Evolutionary conservation across 2,329 filamentous ascomycete species (phyloP).

Genomic region (Zelopaecilomyces penicillatus): DNA sequence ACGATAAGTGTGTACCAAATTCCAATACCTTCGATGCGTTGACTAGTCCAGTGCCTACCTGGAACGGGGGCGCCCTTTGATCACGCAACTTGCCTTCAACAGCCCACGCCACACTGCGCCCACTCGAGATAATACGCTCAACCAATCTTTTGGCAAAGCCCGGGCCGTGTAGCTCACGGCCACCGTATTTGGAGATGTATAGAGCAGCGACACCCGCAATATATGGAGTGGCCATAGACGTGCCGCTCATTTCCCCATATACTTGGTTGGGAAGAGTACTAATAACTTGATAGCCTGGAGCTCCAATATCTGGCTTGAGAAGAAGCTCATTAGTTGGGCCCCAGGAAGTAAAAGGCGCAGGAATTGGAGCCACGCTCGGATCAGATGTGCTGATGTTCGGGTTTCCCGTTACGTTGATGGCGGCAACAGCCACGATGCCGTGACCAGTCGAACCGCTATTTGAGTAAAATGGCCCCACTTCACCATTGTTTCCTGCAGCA

Average conservation of each 20-base stretch:
- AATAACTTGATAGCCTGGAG: conserved; percentile 41
- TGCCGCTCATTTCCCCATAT: conserved; percentile 42
- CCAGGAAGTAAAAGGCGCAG: conserved; percentile 42
- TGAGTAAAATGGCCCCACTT: conserved; percentile 37
- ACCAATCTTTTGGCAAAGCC: conserved; percentile 23
- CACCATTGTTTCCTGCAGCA: conserved; percentile 44
- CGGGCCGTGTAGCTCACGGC: conserved; percentile 29
- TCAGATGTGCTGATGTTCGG: conserved; percentile 24
- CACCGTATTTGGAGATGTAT: conserved; percentile 34
- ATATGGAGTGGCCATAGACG: conserved; percentile 49
- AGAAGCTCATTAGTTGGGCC: conserved; percentile 43
- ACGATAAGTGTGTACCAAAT: conserved; percentile 26
- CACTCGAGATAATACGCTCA: conserved; percentile 27
- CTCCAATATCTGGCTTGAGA: conserved; percentile 42
- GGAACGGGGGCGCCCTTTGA: conserved; percentile 26
- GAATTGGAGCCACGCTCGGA: conserved; percentile 20
- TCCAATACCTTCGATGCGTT: conserved; percentile 35
- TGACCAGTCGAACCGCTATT: conserved; percentile 24
- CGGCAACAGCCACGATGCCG: conserved; percentile 27
- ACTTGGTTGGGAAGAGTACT: conserved; percentile 36
- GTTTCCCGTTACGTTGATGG: conserved; percentile 34
- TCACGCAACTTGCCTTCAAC: conserved; percentile 14
- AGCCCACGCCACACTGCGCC: conserved; percentile 23
- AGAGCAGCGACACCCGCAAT: conserved; percentile 43
- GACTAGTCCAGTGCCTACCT: conserved; percentile 38